Conservation (phyloP, 768 basidiomycete genomes). For the Agaricus subrufescens region DNA sequence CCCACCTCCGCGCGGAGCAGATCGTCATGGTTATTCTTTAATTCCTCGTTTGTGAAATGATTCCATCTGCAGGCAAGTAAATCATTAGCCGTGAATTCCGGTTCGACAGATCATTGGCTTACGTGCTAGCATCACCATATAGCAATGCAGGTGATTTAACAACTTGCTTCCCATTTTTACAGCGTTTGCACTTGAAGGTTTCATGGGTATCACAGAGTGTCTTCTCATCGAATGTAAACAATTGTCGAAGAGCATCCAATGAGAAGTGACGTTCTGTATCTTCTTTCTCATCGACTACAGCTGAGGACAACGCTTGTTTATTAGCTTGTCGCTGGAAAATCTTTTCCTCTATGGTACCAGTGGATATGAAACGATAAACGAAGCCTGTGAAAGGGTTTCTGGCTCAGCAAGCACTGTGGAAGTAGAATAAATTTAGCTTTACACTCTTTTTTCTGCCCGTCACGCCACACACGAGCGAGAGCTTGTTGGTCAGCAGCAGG, state of each 20-base stretch:
- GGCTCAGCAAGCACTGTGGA: neutral
- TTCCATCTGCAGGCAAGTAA: constrained; percentile 72
- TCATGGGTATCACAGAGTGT: constrained; percentile 95
- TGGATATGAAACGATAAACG: constrained; percentile 96
- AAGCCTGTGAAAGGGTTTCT: constrained; percentile 54
- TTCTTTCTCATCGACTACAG: constrained; percentile 97
- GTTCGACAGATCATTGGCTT: constrained; percentile 29
- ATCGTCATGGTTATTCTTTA: constrained; percentile 93
- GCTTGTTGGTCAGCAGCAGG: constrained; percentile 98
- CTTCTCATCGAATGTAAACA: constrained; percentile 87
- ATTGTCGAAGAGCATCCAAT: constrained; percentile 77
- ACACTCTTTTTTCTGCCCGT: constrained; percentile 99
- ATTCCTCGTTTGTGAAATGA: constrained; percentile 86
- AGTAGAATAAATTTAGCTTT: constrained; percentile 19
- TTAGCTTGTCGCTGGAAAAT: constrained; percentile 97
- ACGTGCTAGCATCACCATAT: constrained; percentile 98
- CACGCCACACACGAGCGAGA: constrained; percentile 97
- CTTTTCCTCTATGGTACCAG: constrained; percentile 98
- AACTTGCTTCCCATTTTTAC: constrained; percentile 79
- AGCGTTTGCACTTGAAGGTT: constrained; percentile 95
- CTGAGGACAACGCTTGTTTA: constrained; percentile 94
- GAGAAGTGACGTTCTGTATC: constrained; percentile 96
- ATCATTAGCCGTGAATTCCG: neutral
- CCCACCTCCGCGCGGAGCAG: constrained; percentile 88
- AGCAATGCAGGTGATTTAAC: constrained; percentile 81